Percentiles rank a stretch among this genome's conserved stretches.
phyloP scores from a whole-genome alignment of 495 filamentous ascomycete species.

The Neurospora terricola region DNA sequence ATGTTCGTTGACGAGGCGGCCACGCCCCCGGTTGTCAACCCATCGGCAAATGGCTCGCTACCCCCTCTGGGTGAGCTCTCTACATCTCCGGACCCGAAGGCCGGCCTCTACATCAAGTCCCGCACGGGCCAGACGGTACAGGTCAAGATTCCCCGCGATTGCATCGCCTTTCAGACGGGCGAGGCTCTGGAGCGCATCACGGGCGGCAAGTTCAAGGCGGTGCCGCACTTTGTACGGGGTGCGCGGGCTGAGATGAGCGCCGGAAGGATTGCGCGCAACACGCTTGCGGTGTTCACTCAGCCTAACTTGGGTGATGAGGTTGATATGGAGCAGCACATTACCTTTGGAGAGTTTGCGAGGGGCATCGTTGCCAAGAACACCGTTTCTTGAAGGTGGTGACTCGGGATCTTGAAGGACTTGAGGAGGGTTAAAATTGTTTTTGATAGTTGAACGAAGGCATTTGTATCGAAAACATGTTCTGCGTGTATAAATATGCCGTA shows the following conservation, averaged over 20 bases:
- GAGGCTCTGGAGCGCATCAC: conserved; percentile 88
- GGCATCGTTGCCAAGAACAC: conserved; percentile 77
- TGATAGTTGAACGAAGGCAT: background rate
- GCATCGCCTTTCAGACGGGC: conserved; percentile 92
- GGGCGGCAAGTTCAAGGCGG: conserved; percentile 76
- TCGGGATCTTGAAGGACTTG: background rate
- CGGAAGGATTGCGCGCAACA: conserved; percentile 70
- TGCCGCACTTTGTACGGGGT: conserved; percentile 92
- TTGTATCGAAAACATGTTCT: background rate
- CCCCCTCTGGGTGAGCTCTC: conserved; percentile 55
- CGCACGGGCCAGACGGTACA: conserved; percentile 68
- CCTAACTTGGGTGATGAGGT: conserved; percentile 86
- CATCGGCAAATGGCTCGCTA: conserved; percentile 10
- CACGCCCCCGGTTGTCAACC: conserved; percentile 30
- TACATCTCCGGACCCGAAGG: conserved; percentile 64
- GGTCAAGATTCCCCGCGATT: conserved; percentile 81
- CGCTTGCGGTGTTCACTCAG: conserved; percentile 94
- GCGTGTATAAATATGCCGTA: too few species aligned
- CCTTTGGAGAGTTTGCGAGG: conserved; percentile 82
- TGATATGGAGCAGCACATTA: conserved; percentile 55
- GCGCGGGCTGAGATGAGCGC: conserved; percentile 35
- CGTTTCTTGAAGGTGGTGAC: conserved; percentile 19
- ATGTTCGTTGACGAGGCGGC: conserved; percentile 86
- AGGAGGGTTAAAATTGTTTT: background rate
- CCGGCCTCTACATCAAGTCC: conserved; percentile 87